A percentile compares a stretch with the other conserved stretches of the same genome.
phyloP scores from a whole-genome alignment of 148 eudicot genomes.

The Pharnaceum exiguum region DNA sequence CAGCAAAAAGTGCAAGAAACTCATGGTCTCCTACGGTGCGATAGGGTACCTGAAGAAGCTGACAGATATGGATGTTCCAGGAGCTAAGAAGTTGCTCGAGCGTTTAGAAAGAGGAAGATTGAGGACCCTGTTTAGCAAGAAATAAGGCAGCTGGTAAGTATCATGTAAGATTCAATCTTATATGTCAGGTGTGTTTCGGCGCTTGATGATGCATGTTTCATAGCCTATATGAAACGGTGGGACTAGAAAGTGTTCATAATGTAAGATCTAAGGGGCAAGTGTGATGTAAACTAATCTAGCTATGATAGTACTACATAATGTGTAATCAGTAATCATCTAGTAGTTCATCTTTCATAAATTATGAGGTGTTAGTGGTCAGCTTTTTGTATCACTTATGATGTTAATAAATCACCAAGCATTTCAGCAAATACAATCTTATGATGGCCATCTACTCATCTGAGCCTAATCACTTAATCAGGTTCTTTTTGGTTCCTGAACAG shows the following conservation, averaged over 20 bases:
- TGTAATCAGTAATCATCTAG: conserved; percentile 16
- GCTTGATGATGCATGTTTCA: conserved; percentile 38
- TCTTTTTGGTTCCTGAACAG: too few species aligned
- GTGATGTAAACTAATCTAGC: conserved; percentile 10
- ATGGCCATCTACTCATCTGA: too few species aligned
- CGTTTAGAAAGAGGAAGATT: conserved; percentile 69
- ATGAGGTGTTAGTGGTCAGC: too few species aligned
- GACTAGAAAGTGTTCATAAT: not conserved
- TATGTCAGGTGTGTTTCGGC: not conserved
- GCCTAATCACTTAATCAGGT: too few species aligned
- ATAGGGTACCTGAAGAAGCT: conserved; percentile 92
- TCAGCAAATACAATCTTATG: too few species aligned
- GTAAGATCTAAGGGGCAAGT: not conserved
- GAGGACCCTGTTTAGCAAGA: conserved; percentile 54
- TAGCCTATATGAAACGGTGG: conserved; percentile 48
- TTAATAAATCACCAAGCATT: too few species aligned
- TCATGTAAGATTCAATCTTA: not conserved
- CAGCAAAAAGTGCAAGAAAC: conserved; percentile 77
- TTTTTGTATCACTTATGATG: too few species aligned
- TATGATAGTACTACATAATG: not conserved
- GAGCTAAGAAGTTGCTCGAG: conserved; percentile 80
- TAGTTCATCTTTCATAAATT: conserved; percentile 19
- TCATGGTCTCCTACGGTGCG: conserved; percentile 91
- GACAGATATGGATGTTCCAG: conserved; percentile 68
- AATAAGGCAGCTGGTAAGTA: conserved; percentile 19